These are phyloP conservation scores for Boletus bicolor DNA, from an alignment of 768 basidiomycete genomes.

Conservation along the genomic window DNA sequence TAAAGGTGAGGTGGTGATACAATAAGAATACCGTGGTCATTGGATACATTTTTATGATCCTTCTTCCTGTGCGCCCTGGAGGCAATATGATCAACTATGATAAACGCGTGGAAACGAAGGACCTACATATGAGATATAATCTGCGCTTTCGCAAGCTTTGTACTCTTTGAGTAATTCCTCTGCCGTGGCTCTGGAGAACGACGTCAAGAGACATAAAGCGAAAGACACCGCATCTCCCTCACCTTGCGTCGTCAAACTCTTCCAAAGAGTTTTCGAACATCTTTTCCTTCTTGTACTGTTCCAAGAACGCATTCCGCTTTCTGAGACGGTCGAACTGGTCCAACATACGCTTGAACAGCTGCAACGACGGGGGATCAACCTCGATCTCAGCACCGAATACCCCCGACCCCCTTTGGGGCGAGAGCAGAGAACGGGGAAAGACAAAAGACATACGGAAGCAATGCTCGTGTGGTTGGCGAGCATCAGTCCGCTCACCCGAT, in stretches of 20 bases:
- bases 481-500: conserved; percentile 97
- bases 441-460: conserved; percentile 64
- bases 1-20: neutral
- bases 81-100: neutral
- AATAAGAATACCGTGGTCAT: neutral
- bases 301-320: conserved; percentile 90
- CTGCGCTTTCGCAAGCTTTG: conserved; percentile 91
- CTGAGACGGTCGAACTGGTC: conserved; percentile 89
- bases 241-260: conserved; percentile 98
- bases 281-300: conserved; percentile 96
- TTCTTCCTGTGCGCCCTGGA: conserved; percentile 36
- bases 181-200: conserved; percentile 65
- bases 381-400: neutral
- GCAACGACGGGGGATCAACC: neutral
- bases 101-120: neutral
- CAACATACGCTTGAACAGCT: conserved; percentile 95
- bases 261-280: conserved; percentile 92
- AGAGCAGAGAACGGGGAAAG: neutral
- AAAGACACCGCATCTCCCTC: conserved; percentile 15
- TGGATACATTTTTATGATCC: conserved; percentile 16
- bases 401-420: too few species aligned
- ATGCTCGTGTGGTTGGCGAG: conserved; percentile 99
- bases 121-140: conserved; percentile 87
- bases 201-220: neutral
- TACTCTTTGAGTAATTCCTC: conserved; percentile 91